Conservation (phyloP, 768 basidiomycete genomes). For the Phylloporus arenicola region DNA sequence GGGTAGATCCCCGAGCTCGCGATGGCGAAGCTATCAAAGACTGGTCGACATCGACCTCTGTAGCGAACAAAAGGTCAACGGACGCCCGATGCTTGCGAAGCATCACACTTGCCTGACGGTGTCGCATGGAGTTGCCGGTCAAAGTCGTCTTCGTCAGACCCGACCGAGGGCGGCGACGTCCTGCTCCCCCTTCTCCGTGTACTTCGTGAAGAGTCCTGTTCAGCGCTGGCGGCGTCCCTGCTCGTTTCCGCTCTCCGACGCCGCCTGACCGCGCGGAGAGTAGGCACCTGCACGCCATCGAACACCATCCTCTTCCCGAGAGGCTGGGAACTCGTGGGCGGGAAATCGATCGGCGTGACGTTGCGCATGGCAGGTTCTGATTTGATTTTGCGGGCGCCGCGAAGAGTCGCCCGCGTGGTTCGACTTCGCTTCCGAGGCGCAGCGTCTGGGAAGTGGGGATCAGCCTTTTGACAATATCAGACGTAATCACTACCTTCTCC, state of each 20-base stretch:
- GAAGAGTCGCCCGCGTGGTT: constrained; percentile 10
- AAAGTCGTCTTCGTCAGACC: constrained; percentile 22
- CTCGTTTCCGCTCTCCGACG: constrained; percentile 1
- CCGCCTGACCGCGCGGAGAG: constrained; percentile 11
- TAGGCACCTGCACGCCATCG: constrained; percentile 29
- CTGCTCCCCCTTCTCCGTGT: not conserved
- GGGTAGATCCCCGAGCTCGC: not conserved
- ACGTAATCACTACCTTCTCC: constrained; percentile 3
- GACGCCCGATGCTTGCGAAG: not conserved
- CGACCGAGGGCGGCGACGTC: constrained; percentile 2
- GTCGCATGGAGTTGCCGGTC: constrained; percentile 28
- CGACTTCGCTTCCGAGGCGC: constrained; percentile 21
- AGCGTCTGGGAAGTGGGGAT: constrained; percentile 12
- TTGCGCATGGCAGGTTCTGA: constrained; percentile 28
- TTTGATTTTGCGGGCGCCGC: constrained; percentile 11
- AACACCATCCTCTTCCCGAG: constrained; percentile 20
- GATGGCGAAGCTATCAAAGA: constrained; percentile 16
- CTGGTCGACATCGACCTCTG: constrained; percentile 22
- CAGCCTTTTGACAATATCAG: constrained; percentile 3
- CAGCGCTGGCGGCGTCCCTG: not conserved
- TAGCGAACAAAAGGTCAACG: not conserved
- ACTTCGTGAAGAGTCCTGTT: not conserved
- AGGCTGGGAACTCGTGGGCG: constrained; percentile 23
- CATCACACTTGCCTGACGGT: constrained; percentile 17
- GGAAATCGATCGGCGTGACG: constrained; percentile 15